Evolutionary conservation across 352 stramenopile genomes (phyloP), one percentile per base, ranked within the genome.

Genomic region (Phytophthora hybrid): DNA sequence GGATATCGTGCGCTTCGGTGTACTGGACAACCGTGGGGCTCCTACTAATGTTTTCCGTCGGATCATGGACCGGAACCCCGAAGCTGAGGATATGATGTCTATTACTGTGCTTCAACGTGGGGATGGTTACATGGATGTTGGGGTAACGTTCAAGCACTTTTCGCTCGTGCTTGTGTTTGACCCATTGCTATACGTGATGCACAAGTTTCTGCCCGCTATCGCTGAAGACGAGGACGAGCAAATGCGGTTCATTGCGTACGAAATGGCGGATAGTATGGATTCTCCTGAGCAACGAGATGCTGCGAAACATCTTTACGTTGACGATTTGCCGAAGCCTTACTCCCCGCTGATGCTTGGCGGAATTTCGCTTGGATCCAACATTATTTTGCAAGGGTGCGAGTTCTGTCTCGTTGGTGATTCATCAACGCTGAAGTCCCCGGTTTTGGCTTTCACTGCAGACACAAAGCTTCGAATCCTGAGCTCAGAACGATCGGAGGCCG

Each of bases 331-430:
- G 13, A 72, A 90, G 37, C 76, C 87, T 14, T 95, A 92, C 47
- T 93, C 87, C 55, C 89, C 90, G 4, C 76, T 95, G 46, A 47
- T 94, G 52, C 59, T 97, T 8, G 64, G 76, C 1, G 85, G 84
- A 8, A 86, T 87, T 66, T 81, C 79, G 23, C 66, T 97, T 37
- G 73, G 68, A 26, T 84, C 75, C 65, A 85, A 76, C 41, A 70
- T 97, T 37, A 14, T 77, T 9, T 74, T 96, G 32, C 74, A 88
- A 14, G 73, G 78, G 1, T 89, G 80, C 23, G 88, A 96, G 44
- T 83, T 96, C 39, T 97, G 90, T 70, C 71, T 97, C 8, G 70
- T 96, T 52, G 88, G 87, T n/a, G 86, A 96, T 69, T 91, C 89
- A 1, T 72, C 77, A 1, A 90, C 81, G 23, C 49, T 89, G 5